Conservation (phyloP, 768 basidiomycete genomes). For the Russula earlei region DNA sequence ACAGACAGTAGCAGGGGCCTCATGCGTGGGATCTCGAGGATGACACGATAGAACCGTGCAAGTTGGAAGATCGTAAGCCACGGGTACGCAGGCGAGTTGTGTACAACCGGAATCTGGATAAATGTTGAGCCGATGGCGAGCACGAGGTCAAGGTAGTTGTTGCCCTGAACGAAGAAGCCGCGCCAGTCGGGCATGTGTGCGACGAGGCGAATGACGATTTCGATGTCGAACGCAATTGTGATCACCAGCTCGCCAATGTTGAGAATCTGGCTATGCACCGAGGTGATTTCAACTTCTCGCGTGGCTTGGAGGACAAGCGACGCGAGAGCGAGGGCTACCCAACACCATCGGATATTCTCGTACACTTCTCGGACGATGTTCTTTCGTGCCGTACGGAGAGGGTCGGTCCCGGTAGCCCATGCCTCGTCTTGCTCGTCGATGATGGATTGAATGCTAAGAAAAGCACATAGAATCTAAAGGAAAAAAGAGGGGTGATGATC, state of each 20-base stretch:
- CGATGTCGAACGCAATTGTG: slow-evolving; percentile 79
- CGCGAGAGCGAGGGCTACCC: slow-evolving; percentile 65
- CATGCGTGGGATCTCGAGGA: slow-evolving; percentile 86
- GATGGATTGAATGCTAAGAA: slow-evolving; percentile 29
- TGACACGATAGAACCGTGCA: slow-evolving; percentile 82
- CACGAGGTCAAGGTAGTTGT: slow-evolving; percentile 67
- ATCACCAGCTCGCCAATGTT: slow-evolving; percentile 64
- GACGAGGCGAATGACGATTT: slow-evolving; percentile 68
- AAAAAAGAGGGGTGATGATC: background rate
- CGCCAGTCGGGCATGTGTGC: slow-evolving; percentile 78
- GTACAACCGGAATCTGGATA: slow-evolving; percentile 79
- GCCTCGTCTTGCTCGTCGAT: slow-evolving; percentile 56
- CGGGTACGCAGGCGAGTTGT: slow-evolving; percentile 52
- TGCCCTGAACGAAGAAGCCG: slow-evolving; percentile 48
- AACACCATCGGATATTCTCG: slow-evolving; percentile 54
- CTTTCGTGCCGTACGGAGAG: slow-evolving; percentile 32
- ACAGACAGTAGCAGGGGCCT: slow-evolving; percentile 75
- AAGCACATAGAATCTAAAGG: background rate
- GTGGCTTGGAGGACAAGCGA: slow-evolving; percentile 70
- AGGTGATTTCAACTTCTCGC: slow-evolving; percentile 41
- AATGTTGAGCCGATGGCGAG: slow-evolving; percentile 68
- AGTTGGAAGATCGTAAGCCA: slow-evolving; percentile 91
- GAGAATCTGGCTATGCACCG: slow-evolving; percentile 38
- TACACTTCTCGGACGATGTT: slow-evolving; percentile 50
- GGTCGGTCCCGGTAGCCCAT: slow-evolving; percentile 36